phyloP scores from a whole-genome alignment of 257 asterid species.

The Salvia splendens region DNA sequence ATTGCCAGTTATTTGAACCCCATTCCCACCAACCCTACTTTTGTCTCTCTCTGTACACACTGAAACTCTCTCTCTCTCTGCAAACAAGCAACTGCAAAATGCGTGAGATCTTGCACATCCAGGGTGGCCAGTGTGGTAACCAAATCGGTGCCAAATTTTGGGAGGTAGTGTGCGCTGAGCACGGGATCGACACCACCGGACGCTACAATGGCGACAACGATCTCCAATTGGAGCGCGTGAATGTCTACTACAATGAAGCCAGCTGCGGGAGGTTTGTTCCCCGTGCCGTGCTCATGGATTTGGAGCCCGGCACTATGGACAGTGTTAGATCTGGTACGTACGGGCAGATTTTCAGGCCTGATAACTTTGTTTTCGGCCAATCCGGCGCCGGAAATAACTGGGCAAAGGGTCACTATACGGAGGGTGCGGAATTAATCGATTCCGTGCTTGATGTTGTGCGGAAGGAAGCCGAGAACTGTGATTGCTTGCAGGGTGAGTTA shows the following conservation, averaged over 20 bases:
- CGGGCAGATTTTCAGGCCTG: slow-evolving; percentile 52
- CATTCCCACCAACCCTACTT: slow-evolving; percentile 18
- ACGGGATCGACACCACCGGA: slow-evolving; percentile 52
- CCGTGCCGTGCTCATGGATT: slow-evolving; percentile 52
- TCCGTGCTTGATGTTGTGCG: slow-evolving; percentile 52
- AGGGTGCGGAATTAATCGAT: slow-evolving; percentile 49
- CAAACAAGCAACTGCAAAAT: slow-evolving; percentile 16
- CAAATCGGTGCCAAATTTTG: slow-evolving; percentile 50
- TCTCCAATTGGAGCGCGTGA: slow-evolving; percentile 43
- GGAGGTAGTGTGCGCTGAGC: too few relatives aligned
- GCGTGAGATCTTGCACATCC: slow-evolving; percentile 55
- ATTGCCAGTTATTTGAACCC: slow-evolving; percentile 21
- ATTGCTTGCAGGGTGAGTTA: slow-evolving; percentile 45
- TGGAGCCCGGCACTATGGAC: slow-evolving; percentile 57
- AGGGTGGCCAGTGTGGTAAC: slow-evolving; percentile 54
- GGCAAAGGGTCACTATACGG: slow-evolving; percentile 51
- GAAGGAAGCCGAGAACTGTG: slow-evolving; percentile 53
- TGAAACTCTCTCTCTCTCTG: background rate
- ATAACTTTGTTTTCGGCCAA: slow-evolving; percentile 51
- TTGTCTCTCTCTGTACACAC: background rate
- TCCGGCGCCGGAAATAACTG: slow-evolving; percentile 52
- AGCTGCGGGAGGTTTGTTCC: slow-evolving; percentile 55
- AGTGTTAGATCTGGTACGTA: slow-evolving; percentile 51
- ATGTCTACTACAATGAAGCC: slow-evolving; percentile 52
- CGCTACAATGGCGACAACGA: slow-evolving; percentile 48